Base-by-base conservation (phyloP, 1,284 basidiomycete genomes). In the Trichosporon asahii region DNA sequence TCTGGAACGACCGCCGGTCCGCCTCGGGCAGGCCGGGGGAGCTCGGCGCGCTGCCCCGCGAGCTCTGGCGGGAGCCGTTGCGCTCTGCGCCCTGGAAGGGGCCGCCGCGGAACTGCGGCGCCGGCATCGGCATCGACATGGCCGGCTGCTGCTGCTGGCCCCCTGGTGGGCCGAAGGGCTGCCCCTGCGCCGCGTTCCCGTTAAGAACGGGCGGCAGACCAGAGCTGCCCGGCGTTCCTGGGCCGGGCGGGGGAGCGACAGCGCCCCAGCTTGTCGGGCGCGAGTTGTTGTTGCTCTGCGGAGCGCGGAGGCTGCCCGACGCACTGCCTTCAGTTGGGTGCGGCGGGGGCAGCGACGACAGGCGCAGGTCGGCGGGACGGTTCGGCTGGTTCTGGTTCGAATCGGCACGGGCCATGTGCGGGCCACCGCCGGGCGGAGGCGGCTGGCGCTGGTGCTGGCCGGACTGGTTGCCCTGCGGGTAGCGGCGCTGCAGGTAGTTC, bases 401-500 rank as follows among this genome's bases (percentile, higher is more conserved):
- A 31, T 61, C 57, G 15, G 3, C 57, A 3, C 57, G 57, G 15
- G 57, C 29, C 57, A 61, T 61, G 57, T 31, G 40, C 23, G 27
- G n/a, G 14, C 40, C 35, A 14, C 11, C 40, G 40, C 40, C 64
- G 5, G 27, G 40, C 57, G 57, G 15, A 1, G 29, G 2, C 14
- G 29, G 29, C 21, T 61, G 27, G 18, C 27, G 57, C 33, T 1
- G 61, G 1, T 2, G 60, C 60, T 23, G 23, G 4, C 49, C 49
- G 37, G 12, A 9, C 49, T 21, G 29, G 60, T 29, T 63, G 35
- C 57, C 57, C 29, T 31, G 23, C 25, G 68, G 25, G 21, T 33
- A 44, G 15, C 64, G 29, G 25, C 44, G 31, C 44, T 81, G 79
- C 69, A 89, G 86, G 77, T 93, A 94, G 40, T 89, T 72, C 93